Base-by-base conservation (phyloP, 2,329 filamentous ascomycete genomes). In the Phoma sp. region DNA sequence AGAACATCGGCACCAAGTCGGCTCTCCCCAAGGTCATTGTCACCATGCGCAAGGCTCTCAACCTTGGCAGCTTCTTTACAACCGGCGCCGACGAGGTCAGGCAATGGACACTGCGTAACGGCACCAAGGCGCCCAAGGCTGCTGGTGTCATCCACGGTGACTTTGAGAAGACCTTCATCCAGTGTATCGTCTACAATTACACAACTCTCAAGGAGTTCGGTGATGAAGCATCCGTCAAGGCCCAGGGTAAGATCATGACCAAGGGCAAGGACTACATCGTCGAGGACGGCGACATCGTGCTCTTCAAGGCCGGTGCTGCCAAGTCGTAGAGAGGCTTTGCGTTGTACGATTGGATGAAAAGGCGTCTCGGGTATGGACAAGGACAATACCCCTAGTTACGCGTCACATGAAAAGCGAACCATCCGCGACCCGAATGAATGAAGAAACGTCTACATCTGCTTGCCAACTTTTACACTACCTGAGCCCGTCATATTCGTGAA, bases 121-220 rank as follows among this genome's bases (percentile, higher is more conserved):
- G 92, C 67, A 96, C 89, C 73, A 99, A 99, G 82, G 95, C 95
- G n/a, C 95, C 95, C 14, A 90, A 96, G 72, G 95, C 95, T 41
- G 95, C 95, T 33, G 95, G 95, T 83, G 95, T 99, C 60, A 99
- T 99, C 66, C 95, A 99, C 80, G 91, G 89, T 64, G 95, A 99
- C 75, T 98, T 99, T 65, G 95, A 99, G 79, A 99, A 99, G 87
- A 99, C 96, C 0, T 99, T 99, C 75, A 99, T 99, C 69, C 96
- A 99, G 80, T 89, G 84, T 60, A 84, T 99, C 61, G 92, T 97
- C 27, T 98, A 96, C 81, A 98, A 96, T 81, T 99, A 86, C 79
- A 82, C 75, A 24, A 79, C 83, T 2, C 80, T 99, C 48, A 91
- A 89, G 79, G 95, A 98, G 78, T 81, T 90, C 43, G 93, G 93